These are phyloP conservation scores for Scedosporium dehoogii DNA, from an alignment of 2,329 filamentous ascomycete genomes.

Conservation along the genomic window DNA sequence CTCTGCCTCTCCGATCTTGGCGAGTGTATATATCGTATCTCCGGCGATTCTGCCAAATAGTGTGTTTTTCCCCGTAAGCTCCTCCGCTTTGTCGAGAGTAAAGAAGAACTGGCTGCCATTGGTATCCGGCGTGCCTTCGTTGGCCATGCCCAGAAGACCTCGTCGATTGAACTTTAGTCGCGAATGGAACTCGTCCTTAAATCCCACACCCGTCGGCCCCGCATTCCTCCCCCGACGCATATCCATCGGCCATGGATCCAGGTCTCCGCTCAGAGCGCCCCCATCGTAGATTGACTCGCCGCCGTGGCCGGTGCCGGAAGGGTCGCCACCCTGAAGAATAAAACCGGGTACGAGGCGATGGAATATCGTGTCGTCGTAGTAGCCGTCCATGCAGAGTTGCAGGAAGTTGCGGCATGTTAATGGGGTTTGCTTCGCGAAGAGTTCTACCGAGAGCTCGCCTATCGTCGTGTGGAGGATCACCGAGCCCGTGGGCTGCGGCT, in stretches of 20 bases:
- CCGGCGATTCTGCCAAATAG: conserved; percentile 87
- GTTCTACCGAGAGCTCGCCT: conserved; percentile 81
- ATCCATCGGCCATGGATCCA: conserved; percentile 64
- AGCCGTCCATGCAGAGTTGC: conserved; percentile 87
- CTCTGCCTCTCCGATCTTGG: conserved; percentile 87
- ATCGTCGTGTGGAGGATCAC: conserved; percentile 82
- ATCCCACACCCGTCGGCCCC: conserved; percentile 48
- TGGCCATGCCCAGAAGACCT: conserved; percentile 92
- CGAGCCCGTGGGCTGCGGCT: conserved; percentile 83
- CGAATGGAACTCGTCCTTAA: conserved; percentile 83
- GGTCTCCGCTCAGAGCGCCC: conserved; percentile 60
- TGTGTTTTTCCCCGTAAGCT: conserved; percentile 84
- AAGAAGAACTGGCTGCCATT: conserved; percentile 98
- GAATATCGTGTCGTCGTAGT: conserved; percentile 90
- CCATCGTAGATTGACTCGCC: conserved; percentile 89
- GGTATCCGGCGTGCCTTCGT: conserved; percentile 64
- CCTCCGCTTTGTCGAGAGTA: conserved; percentile 73
- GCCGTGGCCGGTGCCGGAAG: conserved; percentile 83
- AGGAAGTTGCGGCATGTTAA: conserved; percentile 91
- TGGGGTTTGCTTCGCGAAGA: conserved; percentile 91
- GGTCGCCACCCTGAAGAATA: conserved; percentile 89
- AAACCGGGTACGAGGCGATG: conserved; percentile 88
- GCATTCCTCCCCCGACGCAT: conserved; percentile 52
- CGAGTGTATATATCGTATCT: conserved; percentile 91
- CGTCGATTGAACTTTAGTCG: conserved; percentile 86